A percentile compares a stretch with the other conserved stretches of the same genome.
These are phyloP conservation scores for Salix viminalis DNA, from an alignment of 345 rosid species.

Conservation along the genomic window DNA sequence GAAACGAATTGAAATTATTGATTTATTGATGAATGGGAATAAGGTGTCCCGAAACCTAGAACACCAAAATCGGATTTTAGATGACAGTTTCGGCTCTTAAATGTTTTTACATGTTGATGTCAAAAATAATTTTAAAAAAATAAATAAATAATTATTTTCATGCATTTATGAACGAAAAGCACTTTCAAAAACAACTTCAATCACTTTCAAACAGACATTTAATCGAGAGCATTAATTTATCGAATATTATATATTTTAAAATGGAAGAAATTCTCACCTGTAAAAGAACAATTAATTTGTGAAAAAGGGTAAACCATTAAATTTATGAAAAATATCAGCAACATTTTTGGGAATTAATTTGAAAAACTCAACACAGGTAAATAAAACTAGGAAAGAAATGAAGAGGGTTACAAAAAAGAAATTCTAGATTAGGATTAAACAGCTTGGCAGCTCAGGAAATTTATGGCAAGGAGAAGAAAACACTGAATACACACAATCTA, in stretches of 20 bases:
- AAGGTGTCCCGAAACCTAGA: neutral
- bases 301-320: no score
- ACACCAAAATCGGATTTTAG: neutral
- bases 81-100: neutral
- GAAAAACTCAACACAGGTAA: neutral
- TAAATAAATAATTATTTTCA: no score
- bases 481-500: neutral
- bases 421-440: neutral
- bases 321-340: neutral
- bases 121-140: no score
- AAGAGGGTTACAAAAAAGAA: neutral
- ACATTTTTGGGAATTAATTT: neutral
- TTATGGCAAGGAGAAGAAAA: neutral
- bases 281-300: no score
- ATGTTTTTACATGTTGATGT: no score
- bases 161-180: no score
- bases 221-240: no score
- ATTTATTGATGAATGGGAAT: neutral
- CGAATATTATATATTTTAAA: no score
- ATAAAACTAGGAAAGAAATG: neutral
- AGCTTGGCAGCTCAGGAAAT: neutral
- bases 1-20: neutral
- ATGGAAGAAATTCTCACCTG: no score
- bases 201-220: no score
- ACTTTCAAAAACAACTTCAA: no score